Evolutionary conservation across 768 basidiomycete species (phyloP), one percentile per base, ranked within the genome.

Genomic region (Suillus subluteus): DNA sequence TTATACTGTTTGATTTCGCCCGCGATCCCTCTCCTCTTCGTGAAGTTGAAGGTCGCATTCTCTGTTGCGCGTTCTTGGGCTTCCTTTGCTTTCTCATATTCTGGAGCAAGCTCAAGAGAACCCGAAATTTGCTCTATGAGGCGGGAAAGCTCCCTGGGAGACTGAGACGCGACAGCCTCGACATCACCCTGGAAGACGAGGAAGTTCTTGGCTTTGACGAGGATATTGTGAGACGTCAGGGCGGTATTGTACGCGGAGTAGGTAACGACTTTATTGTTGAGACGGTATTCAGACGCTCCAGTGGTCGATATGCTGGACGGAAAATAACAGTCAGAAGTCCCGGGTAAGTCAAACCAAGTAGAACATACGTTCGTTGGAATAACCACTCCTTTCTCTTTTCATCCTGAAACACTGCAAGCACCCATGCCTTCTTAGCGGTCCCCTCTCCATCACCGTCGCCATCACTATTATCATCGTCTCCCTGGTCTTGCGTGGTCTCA

Each of bases 151-250:
- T 97, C 96, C 66, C 90, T 89, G 18, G 98, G 88, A 1, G 93
- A 95, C 71, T 99, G 98, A 3, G 94, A 93, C 0, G 98, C 98
- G 41, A 99, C 94, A 2, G 95, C 94, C 79, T 99, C 98, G 40
- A 99, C 98, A 74, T 99, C 98, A 62, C 98, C 98, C 75, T 99
- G 98, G 81, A 99, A 99, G 13, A 99, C 98, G 62, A 99, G 90
- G 73, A 99, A 99, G 81, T 99, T 99, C 82, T 98, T 98, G 15
- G 98, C 98, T 80, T 98, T 98, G 73, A 99, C 96, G 58, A 99
- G 92, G 73, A 99, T 94, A 73, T 98, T 98, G 72, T 98, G 96
- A 8, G 85, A 82, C 65, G 92, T 84, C 32, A 99, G 90, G 15
- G 94, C 92, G 6, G 89, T 83, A 67, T 98, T 98, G 82, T 99